Conservation (phyloP, 108 stramenopile genomes). For the Fragilaria crotonensis region DNA sequence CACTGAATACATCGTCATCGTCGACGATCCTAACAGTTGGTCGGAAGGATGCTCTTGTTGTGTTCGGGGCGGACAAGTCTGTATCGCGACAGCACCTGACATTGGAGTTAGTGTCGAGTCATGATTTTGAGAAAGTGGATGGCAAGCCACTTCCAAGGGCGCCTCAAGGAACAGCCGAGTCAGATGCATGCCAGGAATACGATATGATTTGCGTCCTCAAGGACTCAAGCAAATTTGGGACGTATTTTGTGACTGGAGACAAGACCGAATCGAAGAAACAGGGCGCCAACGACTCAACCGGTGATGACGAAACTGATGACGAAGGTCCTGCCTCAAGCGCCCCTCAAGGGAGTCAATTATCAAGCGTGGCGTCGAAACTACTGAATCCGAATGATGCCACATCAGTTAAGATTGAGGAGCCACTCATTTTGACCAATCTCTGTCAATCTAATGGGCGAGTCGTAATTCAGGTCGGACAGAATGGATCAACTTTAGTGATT, state of each 20-base stretch:
- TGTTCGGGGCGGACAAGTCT: constrained; percentile 10
- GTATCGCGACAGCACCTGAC: constrained; percentile 14
- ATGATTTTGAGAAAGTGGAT: neutral
- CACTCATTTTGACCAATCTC: neutral
- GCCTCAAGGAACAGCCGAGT: neutral
- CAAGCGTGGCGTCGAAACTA: neutral
- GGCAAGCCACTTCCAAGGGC: neutral
- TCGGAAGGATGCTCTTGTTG: constrained; percentile 15
- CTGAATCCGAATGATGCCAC: neutral
- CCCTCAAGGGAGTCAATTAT: neutral
- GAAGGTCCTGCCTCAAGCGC: neutral
- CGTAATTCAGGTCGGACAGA: constrained; percentile 15
- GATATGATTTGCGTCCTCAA: neutral
- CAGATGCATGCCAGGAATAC: neutral
- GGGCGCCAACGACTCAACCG: neutral
- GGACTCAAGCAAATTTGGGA: constrained; percentile 5
- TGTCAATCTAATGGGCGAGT: neutral
- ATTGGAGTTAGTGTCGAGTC: neutral
- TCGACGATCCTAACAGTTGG: constrained; percentile 10
- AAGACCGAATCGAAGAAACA: neutral
- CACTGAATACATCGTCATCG: neutral
- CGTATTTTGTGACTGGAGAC: constrained; percentile 7
- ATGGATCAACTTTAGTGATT: constrained; percentile 13
- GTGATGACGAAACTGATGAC: constrained; percentile 19
- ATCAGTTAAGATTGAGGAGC: neutral